A percentile compares a stretch with the other conserved stretches of the same genome.
Evolutionary conservation across 1,284 basidiomycete genomes (phyloP).

Genomic region (Cerrena zonata): DNA sequence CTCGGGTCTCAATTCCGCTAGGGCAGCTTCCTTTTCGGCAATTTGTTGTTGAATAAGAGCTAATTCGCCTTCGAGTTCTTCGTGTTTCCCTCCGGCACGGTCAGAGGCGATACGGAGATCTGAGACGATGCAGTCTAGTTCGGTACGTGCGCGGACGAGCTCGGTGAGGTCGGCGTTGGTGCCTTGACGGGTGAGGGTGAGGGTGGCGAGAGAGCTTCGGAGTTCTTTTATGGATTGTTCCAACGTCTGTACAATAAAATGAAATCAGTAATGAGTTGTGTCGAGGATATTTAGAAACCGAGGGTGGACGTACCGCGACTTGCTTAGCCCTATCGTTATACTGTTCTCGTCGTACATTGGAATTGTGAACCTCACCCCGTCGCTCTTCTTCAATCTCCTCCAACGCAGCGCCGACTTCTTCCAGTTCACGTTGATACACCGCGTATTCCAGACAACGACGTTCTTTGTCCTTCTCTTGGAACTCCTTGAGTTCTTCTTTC

Average conservation of each 20-base stretch:
- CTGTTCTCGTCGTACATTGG: slow-evolving; percentile 75
- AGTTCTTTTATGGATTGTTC: slow-evolving; percentile 71
- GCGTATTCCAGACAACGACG: slow-evolving; percentile 93
- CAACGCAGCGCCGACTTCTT: slow-evolving; percentile 80
- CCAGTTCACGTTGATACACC: slow-evolving; percentile 84
- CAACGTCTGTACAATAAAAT: slow-evolving; percentile 50
- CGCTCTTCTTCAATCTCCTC: slow-evolving; percentile 83
- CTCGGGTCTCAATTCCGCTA: slow-evolving; percentile 60
- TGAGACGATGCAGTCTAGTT: slow-evolving; percentile 77
- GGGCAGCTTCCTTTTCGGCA: slow-evolving; percentile 51
- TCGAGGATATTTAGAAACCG: slow-evolving; percentile 1
- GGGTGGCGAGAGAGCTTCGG: slow-evolving; percentile 68
- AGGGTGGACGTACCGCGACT: slow-evolving; percentile 55
- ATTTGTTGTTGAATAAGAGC: slow-evolving; percentile 57
- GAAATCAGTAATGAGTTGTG: background rate
- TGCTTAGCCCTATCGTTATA: slow-evolving; percentile 81
- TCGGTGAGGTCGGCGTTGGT: slow-evolving; percentile 75
- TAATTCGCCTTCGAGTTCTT: slow-evolving; percentile 66
- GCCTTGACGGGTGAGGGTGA: slow-evolving; percentile 64
- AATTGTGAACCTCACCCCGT: slow-evolving; percentile 74
- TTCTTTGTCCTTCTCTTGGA: slow-evolving; percentile 92
- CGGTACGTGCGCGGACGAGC: slow-evolving; percentile 70
- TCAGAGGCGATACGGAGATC: slow-evolving; percentile 68
- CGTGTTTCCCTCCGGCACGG: slow-evolving; percentile 57
- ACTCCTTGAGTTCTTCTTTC: slow-evolving; percentile 95